These are phyloP conservation scores for Myriosclerotinia duriaeana DNA, from an alignment of 2,329 filamentous ascomycete species.

Conservation along the genomic window DNA sequence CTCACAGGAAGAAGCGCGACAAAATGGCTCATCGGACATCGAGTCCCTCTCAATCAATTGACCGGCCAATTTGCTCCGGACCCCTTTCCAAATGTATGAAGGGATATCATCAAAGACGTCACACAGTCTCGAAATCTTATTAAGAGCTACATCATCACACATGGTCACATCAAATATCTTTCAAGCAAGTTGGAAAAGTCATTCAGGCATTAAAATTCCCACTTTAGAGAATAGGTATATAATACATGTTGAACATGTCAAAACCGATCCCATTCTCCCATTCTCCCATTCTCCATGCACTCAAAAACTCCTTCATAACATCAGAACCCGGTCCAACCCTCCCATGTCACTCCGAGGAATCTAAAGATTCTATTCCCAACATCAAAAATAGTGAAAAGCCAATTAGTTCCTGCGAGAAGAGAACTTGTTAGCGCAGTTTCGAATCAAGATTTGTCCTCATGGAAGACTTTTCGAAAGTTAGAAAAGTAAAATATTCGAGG, in stretches of 20 bases:
- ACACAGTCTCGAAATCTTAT: background rate
- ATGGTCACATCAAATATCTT: background rate
- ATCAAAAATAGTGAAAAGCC: constrained; percentile 10
- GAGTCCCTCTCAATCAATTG: background rate
- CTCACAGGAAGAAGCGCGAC: too few relatives aligned
- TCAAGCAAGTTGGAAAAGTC: constrained; percentile 15
- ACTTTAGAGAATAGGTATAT: constrained; percentile 20
- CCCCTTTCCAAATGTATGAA: background rate
- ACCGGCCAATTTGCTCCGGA: background rate
- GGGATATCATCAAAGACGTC: background rate
- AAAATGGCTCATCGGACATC: too few relatives aligned
- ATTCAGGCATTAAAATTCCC: constrained; percentile 22
- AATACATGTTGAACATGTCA: constrained; percentile 17
- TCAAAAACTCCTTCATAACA: constrained; percentile 16
- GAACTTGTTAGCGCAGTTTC: constrained; percentile 8
- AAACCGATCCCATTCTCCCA: constrained; percentile 17
- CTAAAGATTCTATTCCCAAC: constrained; percentile 16
- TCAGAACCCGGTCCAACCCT: constrained; percentile 10
- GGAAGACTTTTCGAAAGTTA: constrained; percentile 10
- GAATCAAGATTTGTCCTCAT: constrained; percentile 1
- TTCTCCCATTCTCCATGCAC: constrained; percentile 16
- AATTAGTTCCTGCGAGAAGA: constrained; percentile 22
- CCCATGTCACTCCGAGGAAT: constrained; percentile 20
- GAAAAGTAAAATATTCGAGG: background rate
- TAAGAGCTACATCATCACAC: constrained; percentile 14